phyloP scores from a whole-genome alignment of 1,139 yeast genomes.

The Yarrowia galli region DNA sequence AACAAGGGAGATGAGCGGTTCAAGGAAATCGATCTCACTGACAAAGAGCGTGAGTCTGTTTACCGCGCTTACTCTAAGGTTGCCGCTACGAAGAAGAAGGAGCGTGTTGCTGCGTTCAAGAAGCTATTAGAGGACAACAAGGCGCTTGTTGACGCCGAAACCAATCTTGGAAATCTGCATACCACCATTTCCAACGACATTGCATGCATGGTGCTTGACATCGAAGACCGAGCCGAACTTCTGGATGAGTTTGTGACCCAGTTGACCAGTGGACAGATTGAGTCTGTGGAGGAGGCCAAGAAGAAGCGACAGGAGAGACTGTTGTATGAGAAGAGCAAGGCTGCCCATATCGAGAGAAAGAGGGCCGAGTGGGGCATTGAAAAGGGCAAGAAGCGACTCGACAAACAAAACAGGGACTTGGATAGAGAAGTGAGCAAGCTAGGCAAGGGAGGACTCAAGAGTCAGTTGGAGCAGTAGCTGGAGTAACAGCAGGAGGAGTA shows the following conservation, averaged over 20 bases:
- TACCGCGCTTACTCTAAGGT: slow-evolving; percentile 51
- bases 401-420: slow-evolving; percentile 1
- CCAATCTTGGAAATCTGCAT: slow-evolving; percentile 9
- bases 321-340: slow-evolving; percentile 23
- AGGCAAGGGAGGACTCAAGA: slow-evolving; percentile 18
- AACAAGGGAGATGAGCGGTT: slow-evolving; percentile 50
- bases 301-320: slow-evolving; percentile 4
- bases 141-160: background rate
- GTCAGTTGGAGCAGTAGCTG: slow-evolving; percentile 4
- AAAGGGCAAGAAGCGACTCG: slow-evolving; percentile 17
- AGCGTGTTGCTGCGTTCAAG: slow-evolving; percentile 42
- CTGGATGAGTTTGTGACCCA: slow-evolving; percentile 13
- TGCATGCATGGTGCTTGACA: slow-evolving; percentile 8
- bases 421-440: slow-evolving; percentile 11
- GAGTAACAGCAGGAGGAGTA: background rate
- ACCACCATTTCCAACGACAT: slow-evolving; percentile 15
- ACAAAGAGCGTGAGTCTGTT: slow-evolving; percentile 53
- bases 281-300: slow-evolving; percentile 14
- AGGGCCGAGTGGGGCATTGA: slow-evolving; percentile 17
- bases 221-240: slow-evolving; percentile 14
- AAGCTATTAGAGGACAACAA: slow-evolving; percentile 1
- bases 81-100: background rate
- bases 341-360: slow-evolving; percentile 3
- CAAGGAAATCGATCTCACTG: slow-evolving; percentile 48
- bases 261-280: slow-evolving; percentile 6